Percentiles rank a stretch among this genome's conserved stretches.
Conservation (phyloP, 805 yeast genomes). For the Saturnispora galanensis region DNA sequence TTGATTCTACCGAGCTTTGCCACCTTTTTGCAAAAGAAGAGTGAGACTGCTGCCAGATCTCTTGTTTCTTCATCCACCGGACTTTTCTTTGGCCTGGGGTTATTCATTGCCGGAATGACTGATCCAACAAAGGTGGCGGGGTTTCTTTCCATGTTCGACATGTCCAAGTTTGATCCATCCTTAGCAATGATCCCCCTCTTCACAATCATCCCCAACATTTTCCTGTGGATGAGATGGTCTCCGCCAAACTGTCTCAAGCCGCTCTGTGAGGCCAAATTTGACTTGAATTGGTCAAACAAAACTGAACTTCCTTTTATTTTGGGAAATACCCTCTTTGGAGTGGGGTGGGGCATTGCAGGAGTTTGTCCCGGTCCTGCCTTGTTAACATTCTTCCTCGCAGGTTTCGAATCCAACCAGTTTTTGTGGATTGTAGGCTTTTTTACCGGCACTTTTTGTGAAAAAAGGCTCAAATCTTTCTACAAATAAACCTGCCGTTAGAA, state of each 20-base stretch:
- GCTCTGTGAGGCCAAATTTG: slow-evolving; percentile 16
- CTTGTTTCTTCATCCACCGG: slow-evolving; percentile 19
- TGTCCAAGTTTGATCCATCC: slow-evolving; percentile 38
- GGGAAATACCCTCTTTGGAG: slow-evolving; percentile 38
- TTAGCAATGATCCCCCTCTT: slow-evolving; percentile 33
- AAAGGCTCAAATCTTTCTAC: slow-evolving; percentile 33
- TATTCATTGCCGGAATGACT: slow-evolving; percentile 39
- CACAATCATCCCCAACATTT: slow-evolving; percentile 35
- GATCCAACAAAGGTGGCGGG: slow-evolving; percentile 35
- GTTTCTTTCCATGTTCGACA: slow-evolving; percentile 30
- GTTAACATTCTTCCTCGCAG: slow-evolving; percentile 22
- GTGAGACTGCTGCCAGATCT: neutral
- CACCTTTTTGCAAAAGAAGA: slow-evolving; percentile 4
- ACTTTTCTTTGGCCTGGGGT: slow-evolving; percentile 35
- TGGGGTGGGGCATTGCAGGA: slow-evolving; percentile 46
- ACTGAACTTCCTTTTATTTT: slow-evolving; percentile 26
- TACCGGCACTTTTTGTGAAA: slow-evolving; percentile 27
- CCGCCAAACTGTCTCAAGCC: slow-evolving; percentile 17
- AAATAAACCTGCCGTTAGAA: no score
- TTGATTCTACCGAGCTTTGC: slow-evolving; percentile 21
- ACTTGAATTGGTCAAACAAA: slow-evolving; percentile 19
- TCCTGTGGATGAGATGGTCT: slow-evolving; percentile 25
- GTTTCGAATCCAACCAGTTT: slow-evolving; percentile 13
- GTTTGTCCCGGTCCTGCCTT: slow-evolving; percentile 48
- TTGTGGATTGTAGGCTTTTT: slow-evolving; percentile 24